phyloP scores from a whole-genome alignment of 1,284 basidiomycete species.

The Papiliotrema laurentii region DNA sequence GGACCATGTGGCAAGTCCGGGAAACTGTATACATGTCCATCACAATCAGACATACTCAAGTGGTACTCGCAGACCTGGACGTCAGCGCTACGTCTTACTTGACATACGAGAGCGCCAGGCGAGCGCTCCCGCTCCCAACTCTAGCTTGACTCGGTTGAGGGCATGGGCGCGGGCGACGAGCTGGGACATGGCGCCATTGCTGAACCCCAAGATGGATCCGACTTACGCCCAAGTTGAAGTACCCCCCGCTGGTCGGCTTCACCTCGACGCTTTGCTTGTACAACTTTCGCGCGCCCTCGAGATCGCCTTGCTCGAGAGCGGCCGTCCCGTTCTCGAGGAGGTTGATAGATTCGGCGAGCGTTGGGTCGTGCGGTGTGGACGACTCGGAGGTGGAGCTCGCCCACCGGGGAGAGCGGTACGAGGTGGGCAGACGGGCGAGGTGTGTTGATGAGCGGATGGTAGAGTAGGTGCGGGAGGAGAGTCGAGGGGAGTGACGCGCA shows the following conservation, averaged over 20 bases:
- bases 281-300: constrained; percentile 68
- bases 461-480: background rate
- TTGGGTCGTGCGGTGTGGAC: constrained; percentile 75
- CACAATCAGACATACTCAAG: constrained; percentile 26
- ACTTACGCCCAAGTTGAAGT: constrained; percentile 47
- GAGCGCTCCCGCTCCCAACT: too few species aligned
- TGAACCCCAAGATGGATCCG: too few species aligned
- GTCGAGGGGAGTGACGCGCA: background rate
- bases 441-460: background rate
- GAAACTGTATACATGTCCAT: too few species aligned
- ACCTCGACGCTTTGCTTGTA: constrained; percentile 79
- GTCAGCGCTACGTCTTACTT: too few species aligned
- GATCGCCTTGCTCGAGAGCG: constrained; percentile 84
- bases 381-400: constrained; percentile 58
- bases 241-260: constrained; percentile 61
- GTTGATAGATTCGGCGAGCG: constrained; percentile 71
- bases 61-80: constrained; percentile 45
- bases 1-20: too few species aligned
- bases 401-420: background rate
- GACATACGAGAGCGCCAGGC: too few species aligned
- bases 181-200: too few species aligned
- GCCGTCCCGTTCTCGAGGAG: constrained; percentile 82
- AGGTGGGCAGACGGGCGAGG: background rate
- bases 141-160: too few species aligned
- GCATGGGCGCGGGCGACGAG: too few species aligned